These are phyloP conservation scores for Arabis hirsuta DNA, from an alignment of 345 rosid genomes.

Conservation along the genomic window DNA sequence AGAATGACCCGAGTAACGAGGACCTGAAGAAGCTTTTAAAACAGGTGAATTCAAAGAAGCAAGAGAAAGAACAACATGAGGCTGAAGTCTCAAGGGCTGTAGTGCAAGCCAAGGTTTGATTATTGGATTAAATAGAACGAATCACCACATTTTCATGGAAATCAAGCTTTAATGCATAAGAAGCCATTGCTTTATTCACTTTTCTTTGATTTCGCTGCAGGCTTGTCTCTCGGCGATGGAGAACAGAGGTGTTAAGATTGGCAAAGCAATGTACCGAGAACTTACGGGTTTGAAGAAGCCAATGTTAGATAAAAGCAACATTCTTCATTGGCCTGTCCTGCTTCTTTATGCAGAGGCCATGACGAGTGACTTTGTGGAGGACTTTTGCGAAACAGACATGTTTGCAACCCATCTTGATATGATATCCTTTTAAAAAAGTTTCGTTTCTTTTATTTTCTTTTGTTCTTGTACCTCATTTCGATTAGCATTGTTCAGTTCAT, in stretches of 20 bases:
- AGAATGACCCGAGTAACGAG: constrained; percentile 66
- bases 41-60: constrained; percentile 59
- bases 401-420: constrained; percentile 80
- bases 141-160: neutral
- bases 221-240: constrained; percentile 68
- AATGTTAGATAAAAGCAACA: constrained; percentile 62
- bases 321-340: constrained; percentile 92
- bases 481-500: constrained; percentile 4
- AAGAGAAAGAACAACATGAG: constrained; percentile 58
- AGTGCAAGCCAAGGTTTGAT: constrained; percentile 71
- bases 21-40: constrained; percentile 68
- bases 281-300: constrained; percentile 84
- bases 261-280: constrained; percentile 71
- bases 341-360: constrained; percentile 88
- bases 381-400: constrained; percentile 84
- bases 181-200: neutral
- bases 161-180: neutral
- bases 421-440: constrained; percentile 64
- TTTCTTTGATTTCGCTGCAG: constrained; percentile 44
- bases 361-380: constrained; percentile 91
- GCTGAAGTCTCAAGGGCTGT: constrained; percentile 66
- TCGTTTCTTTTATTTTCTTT: neutral
- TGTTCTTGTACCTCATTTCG: constrained; percentile 13
- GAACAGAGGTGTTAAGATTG: constrained; percentile 75
- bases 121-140: neutral